phyloP scores from a whole-genome alignment of 352 stramenopile genomes.

The Globisporangium rhizosaccharum region DNA sequence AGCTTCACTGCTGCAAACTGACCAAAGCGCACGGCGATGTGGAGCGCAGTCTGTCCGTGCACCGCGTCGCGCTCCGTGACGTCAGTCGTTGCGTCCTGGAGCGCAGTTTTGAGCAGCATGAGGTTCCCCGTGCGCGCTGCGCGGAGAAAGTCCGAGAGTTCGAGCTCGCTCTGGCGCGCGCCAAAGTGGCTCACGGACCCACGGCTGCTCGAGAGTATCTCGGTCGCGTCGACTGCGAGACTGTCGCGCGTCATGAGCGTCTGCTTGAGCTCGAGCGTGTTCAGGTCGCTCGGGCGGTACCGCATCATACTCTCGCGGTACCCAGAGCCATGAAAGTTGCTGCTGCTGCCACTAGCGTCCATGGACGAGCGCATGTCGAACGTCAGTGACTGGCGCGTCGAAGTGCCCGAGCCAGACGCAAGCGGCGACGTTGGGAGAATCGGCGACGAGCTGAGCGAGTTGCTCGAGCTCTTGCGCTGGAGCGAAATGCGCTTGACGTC shows the following conservation, averaged over 20 bases:
- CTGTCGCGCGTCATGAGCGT: constrained; percentile 50
- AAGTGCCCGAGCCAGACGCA: neutral
- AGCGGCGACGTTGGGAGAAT: constrained; percentile 11
- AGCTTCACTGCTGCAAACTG: constrained; percentile 69
- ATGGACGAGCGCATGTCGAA: constrained; percentile 14
- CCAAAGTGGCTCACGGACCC: constrained; percentile 41
- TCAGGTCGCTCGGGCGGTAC: constrained; percentile 64
- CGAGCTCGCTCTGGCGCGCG: constrained; percentile 45
- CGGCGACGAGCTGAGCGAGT: neutral
- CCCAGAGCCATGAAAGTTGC: neutral
- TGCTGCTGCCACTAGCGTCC: neutral
- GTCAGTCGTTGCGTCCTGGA: constrained; percentile 59
- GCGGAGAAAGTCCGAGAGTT: constrained; percentile 52
- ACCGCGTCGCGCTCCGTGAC: constrained; percentile 58
- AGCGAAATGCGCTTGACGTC: constrained; percentile 34
- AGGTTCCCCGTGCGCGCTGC: constrained; percentile 66
- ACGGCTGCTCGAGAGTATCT: constrained; percentile 24
- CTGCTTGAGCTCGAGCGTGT: constrained; percentile 35
- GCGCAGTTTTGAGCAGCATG: constrained; percentile 38
- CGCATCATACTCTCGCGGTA: constrained; percentile 57
- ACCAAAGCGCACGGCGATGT: constrained; percentile 74
- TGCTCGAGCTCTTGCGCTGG: constrained; percentile 18
- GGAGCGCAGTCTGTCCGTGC: constrained; percentile 72
- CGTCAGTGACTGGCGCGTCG: constrained; percentile 9
- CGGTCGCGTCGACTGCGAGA: constrained; percentile 25